Base-by-base conservation (phyloP, 2,329 filamentous ascomycete genomes). In the Stemphylium lycopersici region DNA sequence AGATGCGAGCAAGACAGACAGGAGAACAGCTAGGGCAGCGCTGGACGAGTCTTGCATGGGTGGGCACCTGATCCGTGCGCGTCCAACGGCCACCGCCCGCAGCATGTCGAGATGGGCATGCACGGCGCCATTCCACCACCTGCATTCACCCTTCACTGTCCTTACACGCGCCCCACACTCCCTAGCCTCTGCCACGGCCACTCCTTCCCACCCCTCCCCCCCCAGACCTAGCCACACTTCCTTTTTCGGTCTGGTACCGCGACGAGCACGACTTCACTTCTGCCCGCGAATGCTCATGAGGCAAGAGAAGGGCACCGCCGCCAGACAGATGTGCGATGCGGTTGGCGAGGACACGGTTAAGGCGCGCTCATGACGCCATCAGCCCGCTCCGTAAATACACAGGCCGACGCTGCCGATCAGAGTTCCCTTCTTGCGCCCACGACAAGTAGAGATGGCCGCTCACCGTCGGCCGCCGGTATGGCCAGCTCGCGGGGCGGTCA, bases 401-500 rank as follows among this genome's bases (percentile, higher is more conserved):
- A 74, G 64, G 68, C 65, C 63, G 70, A 73, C 52, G 71, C 61
- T 58, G 63, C 63, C 52, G 71, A 73, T 48, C 70, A 76, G 61
- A 75, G 73, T 65, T 72, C 71, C 41, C 72, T 80, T 54, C 73
- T 78, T 44, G 76, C 76, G 50, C 78, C 81, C 46, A 73, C 77
- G 36, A 71, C 76, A 29, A 74, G 73, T 63, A 80, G 80, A 76
- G 81, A 83, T 77, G 80, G 77, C 58, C 80, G 84, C 46, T 84
- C 84, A n/a, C 74, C 81, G 41, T 85, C 85, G 37, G 63, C 70
- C 37, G 65, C 69, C 24, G 80, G 81, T 69, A 81, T 86, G 65
- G 87, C 85, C 51, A 85, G 83, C 43, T 84, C 87, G 15, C 85
- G 90, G 48, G 85, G 84, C 48, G 58, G 52, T 8, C 82, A 86